Conservation (phyloP, 2,329 filamentous ascomycete genomes). For the Domatiomyces catenatus region DNA sequence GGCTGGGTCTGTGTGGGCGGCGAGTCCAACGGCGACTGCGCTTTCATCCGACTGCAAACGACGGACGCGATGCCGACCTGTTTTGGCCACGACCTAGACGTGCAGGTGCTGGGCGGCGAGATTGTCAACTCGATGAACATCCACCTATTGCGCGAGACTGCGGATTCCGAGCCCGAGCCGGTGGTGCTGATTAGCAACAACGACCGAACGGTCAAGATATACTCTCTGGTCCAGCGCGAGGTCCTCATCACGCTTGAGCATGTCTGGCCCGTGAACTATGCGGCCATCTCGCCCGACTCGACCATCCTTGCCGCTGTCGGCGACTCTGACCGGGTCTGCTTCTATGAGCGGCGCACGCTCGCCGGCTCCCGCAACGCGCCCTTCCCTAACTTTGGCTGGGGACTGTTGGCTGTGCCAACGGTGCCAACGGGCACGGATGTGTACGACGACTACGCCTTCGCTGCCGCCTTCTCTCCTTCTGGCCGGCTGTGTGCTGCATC, state of each 20-base stretch:
- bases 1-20: constrained; percentile 88
- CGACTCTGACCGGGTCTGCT: constrained; percentile 72
- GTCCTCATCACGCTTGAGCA: constrained; percentile 57
- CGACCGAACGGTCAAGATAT: constrained; percentile 74
- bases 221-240: constrained; percentile 54
- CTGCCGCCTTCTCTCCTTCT: constrained; percentile 34
- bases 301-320: constrained; percentile 66
- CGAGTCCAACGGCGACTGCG: constrained; percentile 68
- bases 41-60: constrained; percentile 51
- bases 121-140: constrained; percentile 55
- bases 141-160: constrained; percentile 36
- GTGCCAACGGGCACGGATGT: constrained; percentile 26
- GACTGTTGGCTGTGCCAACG: constrained; percentile 24
- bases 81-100: constrained; percentile 20
- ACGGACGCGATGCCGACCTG: constrained; percentile 25
- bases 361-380: constrained; percentile 16
- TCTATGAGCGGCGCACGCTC: constrained; percentile 47
- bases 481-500: constrained; percentile 35
- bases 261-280: constrained; percentile 80
- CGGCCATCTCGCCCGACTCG: constrained; percentile 83
- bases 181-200: constrained; percentile 64
- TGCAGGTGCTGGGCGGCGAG: constrained; percentile 42
- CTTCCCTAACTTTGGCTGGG: constrained; percentile 28
- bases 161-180: constrained; percentile 37
- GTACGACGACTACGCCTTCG: constrained; percentile 32